A percentile compares a stretch with the other conserved stretches of the same genome.
Evolutionary conservation across 2,329 filamentous ascomycete genomes (phyloP).

Genomic region (Ascocoryne sarcoides): DNA sequence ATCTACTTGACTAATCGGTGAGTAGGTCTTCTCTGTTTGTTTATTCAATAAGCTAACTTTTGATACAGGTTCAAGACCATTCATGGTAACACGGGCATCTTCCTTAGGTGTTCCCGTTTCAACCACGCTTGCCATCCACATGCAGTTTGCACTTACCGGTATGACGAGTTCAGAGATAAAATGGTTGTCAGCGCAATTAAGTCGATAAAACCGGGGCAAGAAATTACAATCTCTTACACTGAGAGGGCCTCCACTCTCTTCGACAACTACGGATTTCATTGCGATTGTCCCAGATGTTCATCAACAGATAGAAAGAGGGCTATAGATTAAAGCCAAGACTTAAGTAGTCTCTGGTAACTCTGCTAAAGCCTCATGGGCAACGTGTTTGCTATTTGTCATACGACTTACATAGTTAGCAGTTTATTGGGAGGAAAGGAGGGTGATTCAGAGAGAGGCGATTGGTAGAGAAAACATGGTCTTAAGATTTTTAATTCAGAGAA

Average conservation of each 20-base stretch:
- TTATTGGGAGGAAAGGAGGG: too few species aligned
- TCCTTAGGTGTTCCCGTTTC: conserved; percentile 45
- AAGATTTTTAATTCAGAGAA: too few species aligned
- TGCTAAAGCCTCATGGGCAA: too few species aligned
- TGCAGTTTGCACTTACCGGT: conserved; percentile 35
- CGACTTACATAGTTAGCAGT: too few species aligned
- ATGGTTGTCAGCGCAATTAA: conserved; percentile 35
- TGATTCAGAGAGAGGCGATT: too few species aligned
- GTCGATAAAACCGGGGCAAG: conserved; percentile 35
- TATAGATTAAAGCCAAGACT: too few species aligned
- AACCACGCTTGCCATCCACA: conserved; percentile 47
- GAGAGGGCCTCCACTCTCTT: conserved; percentile 32
- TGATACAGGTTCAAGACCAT: conserved; percentile 14
- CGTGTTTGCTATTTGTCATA: too few species aligned
- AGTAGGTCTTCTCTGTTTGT: conserved; percentile 1
- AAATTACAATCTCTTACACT: conserved; percentile 45
- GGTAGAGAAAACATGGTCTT: too few species aligned
- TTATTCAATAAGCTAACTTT: conserved; percentile 1
- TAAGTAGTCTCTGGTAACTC: too few species aligned
- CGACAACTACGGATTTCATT: conserved; percentile 43
- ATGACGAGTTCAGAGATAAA: conserved; percentile 24
- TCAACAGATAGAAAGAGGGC: too few species aligned
- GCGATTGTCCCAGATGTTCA: conserved; percentile 40
- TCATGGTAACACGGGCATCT: conserved; percentile 31
- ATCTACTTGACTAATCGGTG: conserved; percentile 28